Evolutionary conservation across 768 basidiomycete species (phyloP), one percentile per base, ranked within the genome.

Genomic region (Termitomyces sp.): DNA sequence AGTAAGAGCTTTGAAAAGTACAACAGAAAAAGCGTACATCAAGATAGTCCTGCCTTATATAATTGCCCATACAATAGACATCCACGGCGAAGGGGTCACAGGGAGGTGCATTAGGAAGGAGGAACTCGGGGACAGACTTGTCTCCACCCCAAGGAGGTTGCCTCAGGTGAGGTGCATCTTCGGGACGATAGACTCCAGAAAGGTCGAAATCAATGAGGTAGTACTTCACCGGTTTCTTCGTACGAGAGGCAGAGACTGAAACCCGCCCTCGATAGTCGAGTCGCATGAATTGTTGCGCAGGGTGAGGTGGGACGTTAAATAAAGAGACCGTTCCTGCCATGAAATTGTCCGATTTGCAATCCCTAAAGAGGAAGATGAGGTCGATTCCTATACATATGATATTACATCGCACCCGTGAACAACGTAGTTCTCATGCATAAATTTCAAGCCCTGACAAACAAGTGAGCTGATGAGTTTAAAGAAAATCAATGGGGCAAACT

Each of bases 111-210:
- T 56, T 42, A 4, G 64, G 61, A 15, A 25, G 5, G 2, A 23
- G n/a, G 69, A 70, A 27, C 41, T 75, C 74, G 2, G 72, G 73
- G 0, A 71, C 70, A 2, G 70, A 60, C 54, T 69, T 76, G 60
- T 80, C 75, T 2, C 70, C 78, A 1, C 78, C 76, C 39, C 61
- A 59, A 1, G 73, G 65, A 0, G 72, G 70, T 10, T 52, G 59
- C 0, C 70, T 52, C 0, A 55, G 33, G 22, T 49, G 33, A 13
- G 47, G 47, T 23, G 33, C 56, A 6, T 68, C 58, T 0, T 65
- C 59, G 0, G 70, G 66, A 20, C 52, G 52, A 51, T 66, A 73
- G 18, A 54, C 47, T 29, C 52, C 54, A 7, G 70, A 70, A 3
- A 69, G 22, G 25, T 67, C 69, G 48, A 69, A 73, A 46, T 72